Percentiles rank a stretch among this genome's conserved stretches.
These are phyloP conservation scores for Cinchona pubescens DNA, from an alignment of 257 asterid genomes.

Conservation along the genomic window DNA sequence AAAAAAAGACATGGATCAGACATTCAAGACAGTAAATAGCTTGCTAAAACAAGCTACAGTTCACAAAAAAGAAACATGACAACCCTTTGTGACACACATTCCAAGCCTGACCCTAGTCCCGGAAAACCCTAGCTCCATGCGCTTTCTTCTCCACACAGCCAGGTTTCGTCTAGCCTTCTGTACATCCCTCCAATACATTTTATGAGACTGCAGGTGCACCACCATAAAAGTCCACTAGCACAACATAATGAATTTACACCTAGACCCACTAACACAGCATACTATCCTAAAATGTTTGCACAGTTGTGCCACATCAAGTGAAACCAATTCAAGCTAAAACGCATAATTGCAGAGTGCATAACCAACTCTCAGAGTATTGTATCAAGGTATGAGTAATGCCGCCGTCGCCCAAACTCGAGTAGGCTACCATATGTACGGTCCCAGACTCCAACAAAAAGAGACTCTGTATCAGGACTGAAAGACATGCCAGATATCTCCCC, in stretches of 20 bases:
- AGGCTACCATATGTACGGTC: slow-evolving; percentile 93
- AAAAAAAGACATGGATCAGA: background rate
- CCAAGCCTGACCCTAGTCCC: background rate
- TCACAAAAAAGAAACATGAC: background rate
- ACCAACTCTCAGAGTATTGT: slow-evolving; percentile 37
- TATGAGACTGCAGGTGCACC: slow-evolving; percentile 19
- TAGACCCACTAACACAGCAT: slow-evolving; percentile 12
- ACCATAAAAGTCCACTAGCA: slow-evolving; percentile 12
- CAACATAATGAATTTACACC: slow-evolving; percentile 35
- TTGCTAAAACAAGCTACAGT: background rate
- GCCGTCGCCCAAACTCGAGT: slow-evolving; percentile 68
- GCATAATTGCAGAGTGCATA: slow-evolving; percentile 15
- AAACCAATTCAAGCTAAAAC: slow-evolving; percentile 5
- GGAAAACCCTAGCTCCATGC: background rate
- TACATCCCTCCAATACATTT: slow-evolving; percentile 38
- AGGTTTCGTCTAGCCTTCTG: slow-evolving; percentile 32
- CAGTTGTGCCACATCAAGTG: slow-evolving; percentile 19
- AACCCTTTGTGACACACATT: slow-evolving; percentile 1
- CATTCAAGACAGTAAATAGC: background rate
- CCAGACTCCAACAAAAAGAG: slow-evolving; percentile 87
- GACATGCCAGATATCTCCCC: slow-evolving; percentile 95
- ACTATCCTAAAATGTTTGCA: slow-evolving; percentile 7
- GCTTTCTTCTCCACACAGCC: slow-evolving; percentile 2
- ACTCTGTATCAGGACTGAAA: slow-evolving; percentile 83
- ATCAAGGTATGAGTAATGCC: slow-evolving; percentile 71